Evolutionary conservation across 2,329 filamentous ascomycete genomes (phyloP), one percentile per base, ranked within the genome.

Genomic region (Byssochlamys sp.): DNA sequence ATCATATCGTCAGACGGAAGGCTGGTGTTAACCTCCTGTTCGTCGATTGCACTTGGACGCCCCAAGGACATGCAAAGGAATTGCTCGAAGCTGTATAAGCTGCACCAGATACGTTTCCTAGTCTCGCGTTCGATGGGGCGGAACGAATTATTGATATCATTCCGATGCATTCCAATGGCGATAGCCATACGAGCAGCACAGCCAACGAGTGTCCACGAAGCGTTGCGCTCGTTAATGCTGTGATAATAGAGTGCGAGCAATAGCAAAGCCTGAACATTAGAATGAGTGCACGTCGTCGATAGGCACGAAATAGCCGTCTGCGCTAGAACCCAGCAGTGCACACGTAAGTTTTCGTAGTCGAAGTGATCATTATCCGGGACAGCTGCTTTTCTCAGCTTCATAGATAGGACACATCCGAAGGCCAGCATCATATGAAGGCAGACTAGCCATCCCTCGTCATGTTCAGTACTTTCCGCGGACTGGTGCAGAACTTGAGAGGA

Each of bases 211-310:
- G 67, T 61, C 67, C 67, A 69, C 0, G 71, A 69, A 1, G 71
- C 72, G 29, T 75, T 75, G 5, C 73, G 62, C 53, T 75, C 73
- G 56, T 73, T 73, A 35, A 72, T 71, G 35, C 75, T 75, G 51
- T 75, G 72, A 1, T 74, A 58, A 52, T 73, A 75, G 1, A 74
- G 55, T 0, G 70, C 63, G 3, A 72, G 58, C 2, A 72, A 62
- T 4, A 72, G 50, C n/a, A 72, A 60, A 1, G 68, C 69, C 49
- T 68, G 63, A 33, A 71, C 65, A 57, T 71, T 71, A 48, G 68
- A 66, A 31, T 71, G 60, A 1, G 67, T 67, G 60, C 68, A 69
- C 29, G 67, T 71, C 19, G 66, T 67, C n/a, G 70, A 61, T 52
- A 71, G 61, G 7, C 66, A 65, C 19, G 68, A 66, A 29, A 72